Evolutionary conservation across 805 yeast species (phyloP).

Genomic region (Yarrowia sp.): DNA sequence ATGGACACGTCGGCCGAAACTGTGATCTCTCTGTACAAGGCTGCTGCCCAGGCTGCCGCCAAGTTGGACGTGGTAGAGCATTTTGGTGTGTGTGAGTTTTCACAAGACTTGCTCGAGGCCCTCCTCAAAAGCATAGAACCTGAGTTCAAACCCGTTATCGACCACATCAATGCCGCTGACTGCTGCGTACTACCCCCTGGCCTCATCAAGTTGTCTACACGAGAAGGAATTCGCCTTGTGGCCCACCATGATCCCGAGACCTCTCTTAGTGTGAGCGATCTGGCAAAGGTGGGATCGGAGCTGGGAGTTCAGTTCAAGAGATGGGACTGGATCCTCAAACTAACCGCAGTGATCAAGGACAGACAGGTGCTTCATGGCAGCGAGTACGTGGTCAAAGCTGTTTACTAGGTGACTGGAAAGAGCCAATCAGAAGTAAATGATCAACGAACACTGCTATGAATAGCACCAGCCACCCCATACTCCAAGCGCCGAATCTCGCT

Average conservation of each 20-base stretch:
- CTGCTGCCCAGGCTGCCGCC: conserved; percentile 40
- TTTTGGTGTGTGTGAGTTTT: conserved; percentile 48
- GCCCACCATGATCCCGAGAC: conserved; percentile 50
- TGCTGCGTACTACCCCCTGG: conserved; percentile 51
- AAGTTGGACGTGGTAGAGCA: conserved; percentile 39
- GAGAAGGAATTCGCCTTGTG: conserved; percentile 46
- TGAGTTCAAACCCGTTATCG: conserved; percentile 42
- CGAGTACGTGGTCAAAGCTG: conserved; percentile 43
- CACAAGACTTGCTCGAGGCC: conserved; percentile 43
- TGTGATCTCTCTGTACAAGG: conserved; percentile 44
- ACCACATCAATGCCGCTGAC: conserved; percentile 50
- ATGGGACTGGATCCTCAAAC: conserved; percentile 45
- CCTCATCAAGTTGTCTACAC: conserved; percentile 45
- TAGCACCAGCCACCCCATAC: too few species aligned
- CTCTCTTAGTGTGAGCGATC: conserved; percentile 42
- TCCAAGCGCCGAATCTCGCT: too few species aligned
- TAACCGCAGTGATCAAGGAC: conserved; percentile 42
- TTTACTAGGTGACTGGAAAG: not conserved
- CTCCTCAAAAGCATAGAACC: conserved; percentile 41
- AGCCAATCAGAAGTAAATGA: too few species aligned
- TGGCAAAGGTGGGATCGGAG: conserved; percentile 32
- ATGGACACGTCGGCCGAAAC: conserved; percentile 40
- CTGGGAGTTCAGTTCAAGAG: conserved; percentile 31
- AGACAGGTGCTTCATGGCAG: conserved; percentile 45
- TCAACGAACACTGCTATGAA: too few species aligned